phyloP scores from a whole-genome alignment of 176 grass and related monocot genomes.

The Miscanthus lutarioriparius region DNA sequence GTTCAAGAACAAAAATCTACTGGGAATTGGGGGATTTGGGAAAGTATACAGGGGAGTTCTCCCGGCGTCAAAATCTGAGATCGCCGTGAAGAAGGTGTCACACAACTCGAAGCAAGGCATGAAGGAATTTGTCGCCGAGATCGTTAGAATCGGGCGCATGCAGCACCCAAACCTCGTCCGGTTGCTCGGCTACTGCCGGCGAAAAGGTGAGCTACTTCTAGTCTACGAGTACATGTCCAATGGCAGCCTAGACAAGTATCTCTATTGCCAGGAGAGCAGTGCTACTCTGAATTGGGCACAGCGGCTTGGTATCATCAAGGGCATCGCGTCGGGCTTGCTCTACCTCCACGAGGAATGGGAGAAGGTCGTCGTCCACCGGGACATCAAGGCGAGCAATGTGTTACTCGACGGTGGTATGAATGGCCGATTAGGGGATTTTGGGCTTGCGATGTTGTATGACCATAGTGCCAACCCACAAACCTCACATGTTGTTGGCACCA shows the following conservation, averaged over 20 bases:
- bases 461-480: slow-evolving; percentile 38
- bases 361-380: slow-evolving; percentile 47
- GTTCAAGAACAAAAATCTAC: slow-evolving; percentile 18
- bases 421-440: slow-evolving; percentile 45
- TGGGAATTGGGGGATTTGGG: slow-evolving; percentile 37
- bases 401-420: slow-evolving; percentile 28
- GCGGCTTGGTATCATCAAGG: slow-evolving; percentile 34
- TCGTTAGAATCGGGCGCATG: slow-evolving; percentile 30
- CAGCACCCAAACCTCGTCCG: slow-evolving; percentile 30
- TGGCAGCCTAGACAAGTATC: background rate
- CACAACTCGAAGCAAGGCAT: slow-evolving; percentile 33
- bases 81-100: slow-evolving; percentile 43
- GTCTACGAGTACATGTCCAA: slow-evolving; percentile 31
- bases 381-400: slow-evolving; percentile 54
- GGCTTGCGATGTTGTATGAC: slow-evolving; percentile 48
- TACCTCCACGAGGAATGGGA: slow-evolving; percentile 55
- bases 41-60: slow-evolving; percentile 36
- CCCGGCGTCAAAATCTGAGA: background rate
- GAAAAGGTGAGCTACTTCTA: slow-evolving; percentile 28
- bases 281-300: slow-evolving; percentile 16
- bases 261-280: background rate
- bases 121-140: slow-evolving; percentile 37
- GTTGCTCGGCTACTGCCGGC: slow-evolving; percentile 36
- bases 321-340: slow-evolving; percentile 30
- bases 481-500: slow-evolving; percentile 42